These are phyloP conservation scores for Septoria petroselini DNA, from an alignment of 2,329 filamentous ascomycete species.

Conservation along the genomic window DNA sequence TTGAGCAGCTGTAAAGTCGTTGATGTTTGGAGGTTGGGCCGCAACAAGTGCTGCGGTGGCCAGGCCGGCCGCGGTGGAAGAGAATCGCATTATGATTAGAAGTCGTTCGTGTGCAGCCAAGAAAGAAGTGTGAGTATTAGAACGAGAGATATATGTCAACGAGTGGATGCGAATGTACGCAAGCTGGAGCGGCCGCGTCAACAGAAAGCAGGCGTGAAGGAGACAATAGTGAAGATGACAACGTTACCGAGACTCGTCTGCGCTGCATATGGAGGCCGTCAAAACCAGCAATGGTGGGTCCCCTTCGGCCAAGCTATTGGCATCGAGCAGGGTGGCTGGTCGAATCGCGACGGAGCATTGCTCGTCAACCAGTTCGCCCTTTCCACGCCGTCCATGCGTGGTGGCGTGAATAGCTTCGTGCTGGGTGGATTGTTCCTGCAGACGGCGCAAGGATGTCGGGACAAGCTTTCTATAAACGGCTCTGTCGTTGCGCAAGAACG, in stretches of 20 bases:
- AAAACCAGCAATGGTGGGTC: constrained; percentile 1
- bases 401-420: constrained; percentile 5
- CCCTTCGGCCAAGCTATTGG: constrained; percentile 7
- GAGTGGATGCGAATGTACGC: background rate
- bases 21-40: constrained; percentile 27
- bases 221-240: constrained; percentile 1
- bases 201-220: constrained; percentile 7
- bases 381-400: constrained; percentile 3
- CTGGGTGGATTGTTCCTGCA: constrained; percentile 13
- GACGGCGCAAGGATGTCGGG: constrained; percentile 7
- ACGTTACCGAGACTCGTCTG: constrained; percentile 7
- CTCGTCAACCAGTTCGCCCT: background rate
- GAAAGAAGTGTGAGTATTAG: constrained; percentile 4
- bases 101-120: background rate
- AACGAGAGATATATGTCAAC: constrained; percentile 15
- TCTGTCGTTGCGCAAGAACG: constrained; percentile 5
- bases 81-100: constrained; percentile 23
- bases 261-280: constrained; percentile 4
- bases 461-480: constrained; percentile 14
- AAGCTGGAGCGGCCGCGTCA: constrained; percentile 11
- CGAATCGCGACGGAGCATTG: constrained; percentile 2
- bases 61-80: constrained; percentile 12
- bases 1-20: constrained; percentile 29
- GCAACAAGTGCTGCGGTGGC: constrained; percentile 23
- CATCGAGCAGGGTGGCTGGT: background rate